These are phyloP conservation scores for Datura wrightii DNA, from an alignment of 257 asterid genomes.

Conservation along the genomic window DNA sequence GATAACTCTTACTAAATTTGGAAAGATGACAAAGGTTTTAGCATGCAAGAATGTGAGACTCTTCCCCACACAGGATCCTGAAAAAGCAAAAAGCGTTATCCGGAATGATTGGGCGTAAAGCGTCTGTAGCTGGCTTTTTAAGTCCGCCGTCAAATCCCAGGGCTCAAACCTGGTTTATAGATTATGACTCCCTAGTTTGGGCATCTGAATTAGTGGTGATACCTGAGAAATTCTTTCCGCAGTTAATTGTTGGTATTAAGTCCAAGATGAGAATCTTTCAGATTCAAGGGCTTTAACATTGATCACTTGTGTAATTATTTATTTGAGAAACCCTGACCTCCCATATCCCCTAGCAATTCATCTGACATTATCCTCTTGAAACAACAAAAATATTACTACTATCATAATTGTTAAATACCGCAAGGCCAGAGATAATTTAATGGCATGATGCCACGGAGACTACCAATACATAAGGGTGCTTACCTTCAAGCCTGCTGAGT, in stretches of 20 bases:
- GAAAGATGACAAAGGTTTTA: not conserved
- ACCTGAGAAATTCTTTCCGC: conserved; percentile 18
- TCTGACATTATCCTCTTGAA: not conserved
- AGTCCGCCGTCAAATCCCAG: too few species aligned
- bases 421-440: not conserved
- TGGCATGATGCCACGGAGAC: not conserved
- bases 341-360: not conserved
- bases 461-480: not conserved
- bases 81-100: not conserved
- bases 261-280: conserved; percentile 7
- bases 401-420: not conserved
- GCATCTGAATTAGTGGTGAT: not conserved
- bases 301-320: not conserved
- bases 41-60: not conserved
- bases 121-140: too few species aligned
- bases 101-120: too few species aligned
- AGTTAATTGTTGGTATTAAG: not conserved
- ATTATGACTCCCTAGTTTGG: not conserved
- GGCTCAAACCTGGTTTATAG: not conserved
- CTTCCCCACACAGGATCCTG: not conserved
- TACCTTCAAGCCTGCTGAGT: conserved; percentile 31
- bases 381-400: not conserved
- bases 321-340: not conserved
- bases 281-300: not conserved
- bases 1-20: not conserved